These are phyloP conservation scores for Tetragonia tetragonoides DNA, from an alignment of 148 eudicot genomes.

Conservation along the genomic window DNA sequence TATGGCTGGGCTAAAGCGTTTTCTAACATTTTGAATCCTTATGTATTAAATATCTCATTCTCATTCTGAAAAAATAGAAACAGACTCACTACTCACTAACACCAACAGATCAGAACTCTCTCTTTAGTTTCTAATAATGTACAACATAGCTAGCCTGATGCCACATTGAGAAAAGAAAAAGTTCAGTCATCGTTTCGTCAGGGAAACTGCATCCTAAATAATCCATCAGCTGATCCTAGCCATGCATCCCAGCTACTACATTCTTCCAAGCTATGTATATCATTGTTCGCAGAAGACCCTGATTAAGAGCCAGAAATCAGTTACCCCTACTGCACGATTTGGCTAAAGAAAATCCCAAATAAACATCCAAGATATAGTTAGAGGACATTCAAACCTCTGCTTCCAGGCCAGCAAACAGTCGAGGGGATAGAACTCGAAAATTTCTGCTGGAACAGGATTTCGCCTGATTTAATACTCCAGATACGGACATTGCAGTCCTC, in stretches of 20 bases:
- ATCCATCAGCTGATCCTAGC: conserved; percentile 75
- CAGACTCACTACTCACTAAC: too few species aligned
- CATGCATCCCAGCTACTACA: conserved; percentile 46
- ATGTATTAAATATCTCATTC: too few species aligned
- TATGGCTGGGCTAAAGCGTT: too few species aligned
- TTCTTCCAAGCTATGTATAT: conserved; percentile 13
- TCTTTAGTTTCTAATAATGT: too few species aligned
- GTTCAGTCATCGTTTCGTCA: conserved; percentile 12
- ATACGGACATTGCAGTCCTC: conserved; percentile 72
- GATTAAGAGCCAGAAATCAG: conserved; percentile 2
- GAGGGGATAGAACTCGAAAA: conserved; percentile 50
- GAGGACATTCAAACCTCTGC: conserved; percentile 28
- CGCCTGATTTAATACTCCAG: conserved; percentile 83
- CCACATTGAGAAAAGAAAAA: neutral
- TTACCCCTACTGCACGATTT: neutral
- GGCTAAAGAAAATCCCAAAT: neutral
- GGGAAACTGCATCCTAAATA: conserved; percentile 53
- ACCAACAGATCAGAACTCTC: too few species aligned
- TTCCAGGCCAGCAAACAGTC: conserved; percentile 62
- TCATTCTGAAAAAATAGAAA: too few species aligned
- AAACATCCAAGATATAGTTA: too few species aligned
- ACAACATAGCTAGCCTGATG: too few species aligned
- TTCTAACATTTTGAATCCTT: too few species aligned
- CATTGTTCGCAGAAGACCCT: conserved; percentile 23
- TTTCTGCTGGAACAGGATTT: conserved; percentile 64